Base-by-base conservation (phyloP, 306 rosid species). In the Fagus sylvatica region DNA sequence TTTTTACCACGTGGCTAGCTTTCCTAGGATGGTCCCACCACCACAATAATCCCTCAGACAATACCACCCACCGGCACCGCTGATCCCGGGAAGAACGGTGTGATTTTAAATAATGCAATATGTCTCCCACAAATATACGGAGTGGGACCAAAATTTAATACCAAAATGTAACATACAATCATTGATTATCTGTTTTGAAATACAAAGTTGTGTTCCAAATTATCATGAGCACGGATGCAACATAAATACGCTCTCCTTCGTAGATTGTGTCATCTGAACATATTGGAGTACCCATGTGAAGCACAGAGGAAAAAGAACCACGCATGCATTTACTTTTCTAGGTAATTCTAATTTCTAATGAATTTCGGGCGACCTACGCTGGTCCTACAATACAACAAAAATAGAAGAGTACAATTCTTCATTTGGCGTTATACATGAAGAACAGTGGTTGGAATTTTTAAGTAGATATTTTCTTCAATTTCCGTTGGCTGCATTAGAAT, bases 41-140 rank as follows among this genome's bases (percentile, higher is more conserved):
- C 64, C 5, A 7, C 64, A 61, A 33, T 6, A 12, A 71, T 13
- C 41, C 53, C 37, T 1, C 59, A 33, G 32, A 2, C 72, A 67
- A 2, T 5, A 70, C 74, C 15, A 70, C 39, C 22, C 16, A 6
- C 56, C 22, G 4, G 32, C 61, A 51, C 75, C 75, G 13, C 17
- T 53, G 17, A 71, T 33, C 4, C n/a, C 43, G 61, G 61, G 28
- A n/a, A 28, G 7, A 4, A 3, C 54, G 30, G 19, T 8, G 53
- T 69, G 73, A 69, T 69, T 43, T 22, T 39, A 30, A 43, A 43
- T 32, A 69, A 37, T 40, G 48, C 72, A n/a, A 28, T 67, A 22
- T 67, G 10, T 3, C 51, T 8, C 33, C 53, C 72, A 28, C 33
- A 40, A 22, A 6, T 19, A 6, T 19, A 10, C 51, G 28, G 34